Conservation (phyloP, 768 basidiomycete species). For the Boletus eberwhitei region DNA sequence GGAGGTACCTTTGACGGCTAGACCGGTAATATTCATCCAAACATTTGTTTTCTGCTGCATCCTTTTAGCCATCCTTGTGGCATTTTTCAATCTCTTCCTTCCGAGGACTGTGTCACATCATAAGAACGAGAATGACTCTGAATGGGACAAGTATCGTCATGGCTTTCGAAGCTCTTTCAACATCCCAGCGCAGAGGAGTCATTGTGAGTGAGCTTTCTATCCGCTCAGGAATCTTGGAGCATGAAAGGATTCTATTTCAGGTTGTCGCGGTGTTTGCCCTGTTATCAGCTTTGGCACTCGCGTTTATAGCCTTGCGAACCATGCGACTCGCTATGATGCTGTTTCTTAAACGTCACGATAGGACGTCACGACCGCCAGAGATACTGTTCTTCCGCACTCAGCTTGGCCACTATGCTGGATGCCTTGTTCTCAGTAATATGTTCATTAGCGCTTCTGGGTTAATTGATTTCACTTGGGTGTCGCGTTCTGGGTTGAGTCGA, state of each 20-base stretch:
- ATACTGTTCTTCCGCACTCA: conserved; percentile 69
- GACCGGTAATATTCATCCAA: conserved; percentile 11
- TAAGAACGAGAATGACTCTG: conserved; percentile 1
- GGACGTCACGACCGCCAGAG: conserved; percentile 37
- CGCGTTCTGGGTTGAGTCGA: conserved; percentile 40
- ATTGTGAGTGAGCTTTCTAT: conserved; percentile 18
- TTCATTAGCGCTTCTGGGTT: conserved; percentile 52
- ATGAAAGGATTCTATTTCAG: conserved; percentile 15
- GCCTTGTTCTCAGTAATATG: conserved; percentile 57
- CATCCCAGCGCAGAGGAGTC: conserved; percentile 11
- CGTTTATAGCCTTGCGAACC: conserved; percentile 47
- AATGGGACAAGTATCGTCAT: not conserved
- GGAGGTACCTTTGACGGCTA: conserved; percentile 27
- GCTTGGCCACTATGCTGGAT: conserved; percentile 65
- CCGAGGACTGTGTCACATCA: not conserved
- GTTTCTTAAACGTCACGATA: conserved; percentile 25
- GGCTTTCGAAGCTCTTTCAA: conserved; percentile 10
- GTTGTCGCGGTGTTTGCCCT: conserved; percentile 52
- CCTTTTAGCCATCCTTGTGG: not conserved
- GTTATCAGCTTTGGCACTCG: conserved; percentile 51
- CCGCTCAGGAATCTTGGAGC: not conserved
- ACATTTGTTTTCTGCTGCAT: conserved; percentile 1
- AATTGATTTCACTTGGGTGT: conserved; percentile 51
- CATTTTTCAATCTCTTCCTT: not conserved
- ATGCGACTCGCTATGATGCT: conserved; percentile 44